Base-by-base conservation (phyloP, 371 early-diverging fungal genomes). In the Umbelopsis sp. region DNA sequence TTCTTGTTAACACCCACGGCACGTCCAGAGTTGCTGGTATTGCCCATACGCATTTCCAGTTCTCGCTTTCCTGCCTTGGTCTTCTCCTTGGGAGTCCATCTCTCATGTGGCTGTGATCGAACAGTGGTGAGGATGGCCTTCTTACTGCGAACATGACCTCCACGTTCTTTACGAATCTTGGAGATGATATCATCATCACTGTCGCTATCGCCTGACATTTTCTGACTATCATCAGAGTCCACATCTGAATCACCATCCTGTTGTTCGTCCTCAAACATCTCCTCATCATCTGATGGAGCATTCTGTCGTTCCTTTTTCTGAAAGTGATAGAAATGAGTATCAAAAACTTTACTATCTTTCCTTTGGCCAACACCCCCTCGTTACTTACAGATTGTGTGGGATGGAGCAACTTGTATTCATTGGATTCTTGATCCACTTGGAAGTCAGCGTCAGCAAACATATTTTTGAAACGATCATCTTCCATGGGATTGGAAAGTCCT, bases 371-470 rank as follows among this genome's bases (percentile, higher is more conserved):
- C 22, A 41, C 7, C 1, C 41, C 41, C 7, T 41, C 12, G 2
- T 41, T 41, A 72, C 76, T 74, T 74, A 76, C 80, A 63, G 72
- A 41, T 41, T 7, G 74, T 11, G 79, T 75, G 35, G 97, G 94
- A 84, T 96, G 93, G 70, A 94, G 89, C 74, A 95, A 75, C 80
- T 90, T 90, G 80, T 87, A 97, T 78, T 96, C 98, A 67, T 86
- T 85, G 5, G 88, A 87, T n/a, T 80, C 83, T 70, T 92, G 92
- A 76, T 98, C 97, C 57, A 98, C 93, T 76, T 96, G 88, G 83
- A 92, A 98, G 44, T 97, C 98, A 41, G 92, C 91, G 85, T 99
- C 91, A 66, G 86, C 87, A 81, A 99, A 99, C 84, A 98, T 70
- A 62, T 86, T 91, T 66, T 81, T 82, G 85, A 99, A 98, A 77